Percentiles rank a stretch among this genome's conserved stretches.
Evolutionary conservation across 148 eudicot species (phyloP).

Genomic region (Amaranthus palmeri): DNA sequence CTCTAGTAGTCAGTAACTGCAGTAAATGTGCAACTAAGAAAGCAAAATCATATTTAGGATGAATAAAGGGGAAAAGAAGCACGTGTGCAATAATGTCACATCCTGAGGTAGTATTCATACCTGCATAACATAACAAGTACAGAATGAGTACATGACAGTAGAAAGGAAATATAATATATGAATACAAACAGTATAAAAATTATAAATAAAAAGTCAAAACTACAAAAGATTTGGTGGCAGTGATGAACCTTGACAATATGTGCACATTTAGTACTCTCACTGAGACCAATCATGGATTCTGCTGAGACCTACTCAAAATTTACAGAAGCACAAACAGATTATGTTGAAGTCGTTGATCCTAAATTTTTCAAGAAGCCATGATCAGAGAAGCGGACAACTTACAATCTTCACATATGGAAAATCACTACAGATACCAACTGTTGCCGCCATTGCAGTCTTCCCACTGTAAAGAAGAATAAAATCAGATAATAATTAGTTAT

Average conservation of each 20-base stretch:
- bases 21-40: background rate
- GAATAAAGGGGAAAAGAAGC: background rate
- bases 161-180: background rate
- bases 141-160: background rate
- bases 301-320: constrained; percentile 65
- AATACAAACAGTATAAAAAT: background rate
- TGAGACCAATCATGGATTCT: constrained; percentile 91
- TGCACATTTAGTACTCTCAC: constrained; percentile 87
- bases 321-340: background rate
- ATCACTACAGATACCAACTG: constrained; percentile 92
- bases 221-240: constrained; percentile 3
- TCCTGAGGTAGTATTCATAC: background rate
- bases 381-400: constrained; percentile 28
- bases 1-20: background rate
- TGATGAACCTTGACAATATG: constrained; percentile 72
- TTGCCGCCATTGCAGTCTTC: constrained; percentile 94
- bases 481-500: constrained; percentile 12
- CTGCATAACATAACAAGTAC: background rate
- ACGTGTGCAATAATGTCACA: background rate
- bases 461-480: constrained; percentile 46
- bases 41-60: background rate
- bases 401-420: constrained; percentile 97
- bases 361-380: background rate
- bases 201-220: background rate
- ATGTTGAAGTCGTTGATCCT: background rate